Evolutionary conservation across 257 asterid genomes (phyloP), one percentile per base, ranked within the genome.

Genomic region (Scutellaria galericulata): DNA sequence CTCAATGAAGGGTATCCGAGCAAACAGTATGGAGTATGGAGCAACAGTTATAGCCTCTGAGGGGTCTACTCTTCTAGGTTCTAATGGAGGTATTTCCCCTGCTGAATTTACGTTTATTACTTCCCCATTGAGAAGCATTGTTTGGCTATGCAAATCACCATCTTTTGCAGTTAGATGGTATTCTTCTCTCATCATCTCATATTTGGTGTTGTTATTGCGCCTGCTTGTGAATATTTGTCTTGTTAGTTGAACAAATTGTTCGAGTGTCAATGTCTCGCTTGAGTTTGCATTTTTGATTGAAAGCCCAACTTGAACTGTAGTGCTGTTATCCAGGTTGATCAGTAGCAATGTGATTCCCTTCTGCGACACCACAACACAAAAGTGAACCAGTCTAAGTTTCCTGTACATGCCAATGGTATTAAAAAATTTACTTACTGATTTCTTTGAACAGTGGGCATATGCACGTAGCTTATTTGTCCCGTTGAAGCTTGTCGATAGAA

Each of bases 361-460:
- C 96, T 91, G 91, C 54, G 56, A 66, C 66, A 64, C 63, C 54
- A 47, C 31, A 18, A 9, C 31, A 18, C n/a, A 40, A 31, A 35
- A 41, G 57, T 41, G 67, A 51, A 50, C 10, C 41, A 20, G 7
- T 40, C 11, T 64, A 6, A 39, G 41, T 72, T 35, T 59, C 50
- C 5, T n/a, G 12, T 37, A 31, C 8, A 24, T 59, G 27, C 9
- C 12, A 2, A 12, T 66, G 7, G 11, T 47, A 37, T 14, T 7
- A 57, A 31, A 40, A 70, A 10, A 7, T 68, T 73, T 45, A 10
- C 96, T 85, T 76, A 89, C 98, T 31, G 90, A 74, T 9, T 58
- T 72, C 82, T 88, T 91, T 14, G 98, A 83, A 83, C 97, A 93
- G 74, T 90, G 97, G 44, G 94, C 82, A 52, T 90, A 91, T 44